Evolutionary conservation across 108 stramenopile species (phyloP).

Genomic region (Cyclotella baltica): DNA sequence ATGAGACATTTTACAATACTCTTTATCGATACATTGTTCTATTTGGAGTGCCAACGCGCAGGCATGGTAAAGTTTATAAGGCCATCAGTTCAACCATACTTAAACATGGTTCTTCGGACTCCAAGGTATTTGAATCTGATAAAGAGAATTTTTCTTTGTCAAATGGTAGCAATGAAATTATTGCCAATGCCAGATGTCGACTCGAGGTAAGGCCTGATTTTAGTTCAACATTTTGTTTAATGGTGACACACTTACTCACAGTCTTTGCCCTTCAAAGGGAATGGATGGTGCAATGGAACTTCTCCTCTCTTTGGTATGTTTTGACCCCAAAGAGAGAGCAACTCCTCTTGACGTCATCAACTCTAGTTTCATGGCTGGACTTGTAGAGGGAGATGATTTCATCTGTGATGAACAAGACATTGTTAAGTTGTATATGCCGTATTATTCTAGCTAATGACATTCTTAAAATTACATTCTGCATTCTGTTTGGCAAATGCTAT

Average conservation of each 20-base stretch:
- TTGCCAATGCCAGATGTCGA: constrained; percentile 66
- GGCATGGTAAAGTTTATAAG: neutral
- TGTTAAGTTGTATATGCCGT: constrained; percentile 53
- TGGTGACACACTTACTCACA: neutral
- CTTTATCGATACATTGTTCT: constrained; percentile 94
- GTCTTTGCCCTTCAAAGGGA: constrained; percentile 24
- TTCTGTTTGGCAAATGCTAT: no score
- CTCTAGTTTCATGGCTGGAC: constrained; percentile 73
- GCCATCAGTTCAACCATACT: constrained; percentile 57
- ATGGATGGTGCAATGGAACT: constrained; percentile 89
- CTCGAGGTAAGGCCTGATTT: constrained; percentile 38
- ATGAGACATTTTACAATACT: constrained; percentile 91
- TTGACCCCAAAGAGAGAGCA: constrained; percentile 72
- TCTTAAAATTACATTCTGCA: no score
- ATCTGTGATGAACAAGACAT: constrained; percentile 42
- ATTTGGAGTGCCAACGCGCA: constrained; percentile 66
- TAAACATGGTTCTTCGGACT: constrained; percentile 52
- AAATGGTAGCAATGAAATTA: constrained; percentile 67
- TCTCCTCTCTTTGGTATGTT: constrained; percentile 67
- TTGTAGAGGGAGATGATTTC: constrained; percentile 58
- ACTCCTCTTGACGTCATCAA: constrained; percentile 81
- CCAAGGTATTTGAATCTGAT: constrained; percentile 59
- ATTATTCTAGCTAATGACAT: constrained; percentile 14
- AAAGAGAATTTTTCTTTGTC: constrained; percentile 63
- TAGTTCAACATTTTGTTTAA: neutral